Evolutionary conservation across 345 rosid species (phyloP).

Genomic region (sweet orange (Citrus sinensis)): DVS_A1.0 CM039163.1:2212501-2213000

Average conservation of each 20-base stretch:
- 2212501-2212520: conserved; percentile 66
- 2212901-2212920: conserved; percentile 67
- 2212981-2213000: conserved; percentile 29
- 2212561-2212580: conserved; percentile 50
- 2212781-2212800: neutral
- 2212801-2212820: neutral
- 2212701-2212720: neutral
- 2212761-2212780: neutral
- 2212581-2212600: conserved; percentile 65
- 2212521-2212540: conserved; percentile 74
- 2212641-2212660: neutral
- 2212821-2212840: neutral
- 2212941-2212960: conserved; percentile 31
- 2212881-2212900: conserved; percentile 19
- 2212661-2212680: neutral
- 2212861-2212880: neutral
- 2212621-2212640: conserved; percentile 4
- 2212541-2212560: conserved; percentile 58
- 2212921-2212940: conserved; percentile 49
- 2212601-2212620: conserved; percentile 53
- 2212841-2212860: neutral
- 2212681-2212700: neutral
- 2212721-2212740: neutral
- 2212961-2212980: conserved; percentile 35
- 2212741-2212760: neutral